Evolutionary conservation across 2,329 filamentous ascomycete genomes (phyloP).

Genomic region (Elsinoe arachidis): DNA sequence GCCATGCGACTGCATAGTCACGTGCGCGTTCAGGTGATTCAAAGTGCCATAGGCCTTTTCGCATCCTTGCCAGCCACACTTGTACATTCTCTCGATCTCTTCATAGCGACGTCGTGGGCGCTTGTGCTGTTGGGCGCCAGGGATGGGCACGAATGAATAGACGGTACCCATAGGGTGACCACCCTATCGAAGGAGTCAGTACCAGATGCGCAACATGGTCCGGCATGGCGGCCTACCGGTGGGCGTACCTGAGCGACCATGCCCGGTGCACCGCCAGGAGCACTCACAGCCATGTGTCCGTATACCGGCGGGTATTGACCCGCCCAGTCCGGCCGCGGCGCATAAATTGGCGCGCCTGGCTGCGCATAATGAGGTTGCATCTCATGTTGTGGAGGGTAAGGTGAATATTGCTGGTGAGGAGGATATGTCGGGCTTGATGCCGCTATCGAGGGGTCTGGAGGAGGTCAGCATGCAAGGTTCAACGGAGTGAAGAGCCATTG

Average conservation of each 20-base stretch:
- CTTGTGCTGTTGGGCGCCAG: slow-evolving; percentile 94
- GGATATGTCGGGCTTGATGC: slow-evolving; percentile 83
- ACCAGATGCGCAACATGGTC: slow-evolving; percentile 19
- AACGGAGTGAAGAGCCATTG: not conserved
- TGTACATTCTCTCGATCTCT: slow-evolving; percentile 99
- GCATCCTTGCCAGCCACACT: slow-evolving; percentile 96
- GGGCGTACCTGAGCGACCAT: slow-evolving; percentile 54
- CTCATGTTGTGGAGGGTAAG: slow-evolving; percentile 75
- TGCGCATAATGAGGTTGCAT: slow-evolving; percentile 71
- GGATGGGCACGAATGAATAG: slow-evolving; percentile 96
- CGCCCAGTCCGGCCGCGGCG: slow-evolving; percentile 63
- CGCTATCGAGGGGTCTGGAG: slow-evolving; percentile 96
- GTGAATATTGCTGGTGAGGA: slow-evolving; percentile 70
- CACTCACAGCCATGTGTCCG: slow-evolving; percentile 47
- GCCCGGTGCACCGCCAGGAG: slow-evolving; percentile 47
- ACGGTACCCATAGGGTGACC: slow-evolving; percentile 61
- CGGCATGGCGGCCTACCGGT: slow-evolving; percentile 47
- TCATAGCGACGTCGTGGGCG: slow-evolving; percentile 87
- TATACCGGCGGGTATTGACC: slow-evolving; percentile 46
- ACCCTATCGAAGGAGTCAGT: slow-evolving; percentile 29
- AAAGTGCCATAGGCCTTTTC: slow-evolving; percentile 97
- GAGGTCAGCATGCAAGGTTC: slow-evolving; percentile 81
- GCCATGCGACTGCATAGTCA: slow-evolving; percentile 97
- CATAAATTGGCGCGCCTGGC: slow-evolving; percentile 49
- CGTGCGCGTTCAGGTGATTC: slow-evolving; percentile 95